Base-by-base conservation (phyloP, 129 eudicot genomes). In the Flaveria trinervia region DNA sequence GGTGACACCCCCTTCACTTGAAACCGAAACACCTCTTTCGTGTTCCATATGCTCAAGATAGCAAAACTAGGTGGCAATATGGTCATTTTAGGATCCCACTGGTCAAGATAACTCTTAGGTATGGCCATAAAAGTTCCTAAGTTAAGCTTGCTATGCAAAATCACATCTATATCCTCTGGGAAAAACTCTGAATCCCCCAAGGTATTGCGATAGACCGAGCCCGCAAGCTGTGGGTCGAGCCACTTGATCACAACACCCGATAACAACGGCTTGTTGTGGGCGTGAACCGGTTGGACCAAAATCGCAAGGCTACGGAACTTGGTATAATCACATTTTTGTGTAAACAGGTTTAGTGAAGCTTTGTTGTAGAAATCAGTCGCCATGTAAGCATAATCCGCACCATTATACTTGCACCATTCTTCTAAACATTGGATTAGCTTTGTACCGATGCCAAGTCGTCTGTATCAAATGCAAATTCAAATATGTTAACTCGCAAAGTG, bases 121-220 rank as follows among this genome's bases (percentile, higher is more conserved):
- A 88, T 66, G 54, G 89, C 94, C 83, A 91, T 77, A 77, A 86
- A 91, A 30, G 94, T 91, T 30, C 97, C 97, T 51, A 91, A 68
- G 74, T 54, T 86, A 51, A 88, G 83, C 12, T 83, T 86, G 78
- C 84, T 85, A 8, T 70, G 51, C n/a, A 91, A 76, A 59, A 91
- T 69, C 7, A 52, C 39, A 45, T 79, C 85, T 1, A 91, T 70
- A 64, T 64, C 69, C 22, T 64, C 46, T 3, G 69, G 69, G 2
- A 64, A 30, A 64, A 64, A 64, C 69, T 64, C 69, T 13, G 46
- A 64, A 64, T 33, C 20, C 22, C 45, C 69, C 46, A 64, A 14
- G 22, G 69, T 64, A 45, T 64, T 64, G 69, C 20, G 33, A 30
- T 64, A 64, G 69, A 33, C 20, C 22, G 20, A 15, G 12, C 46